A percentile compares a stretch with the other conserved stretches of the same genome.
These are phyloP conservation scores for Thalassiosira pacifica DNA, from an alignment of 352 stramenopile species.

Conservation along the genomic window DNA sequence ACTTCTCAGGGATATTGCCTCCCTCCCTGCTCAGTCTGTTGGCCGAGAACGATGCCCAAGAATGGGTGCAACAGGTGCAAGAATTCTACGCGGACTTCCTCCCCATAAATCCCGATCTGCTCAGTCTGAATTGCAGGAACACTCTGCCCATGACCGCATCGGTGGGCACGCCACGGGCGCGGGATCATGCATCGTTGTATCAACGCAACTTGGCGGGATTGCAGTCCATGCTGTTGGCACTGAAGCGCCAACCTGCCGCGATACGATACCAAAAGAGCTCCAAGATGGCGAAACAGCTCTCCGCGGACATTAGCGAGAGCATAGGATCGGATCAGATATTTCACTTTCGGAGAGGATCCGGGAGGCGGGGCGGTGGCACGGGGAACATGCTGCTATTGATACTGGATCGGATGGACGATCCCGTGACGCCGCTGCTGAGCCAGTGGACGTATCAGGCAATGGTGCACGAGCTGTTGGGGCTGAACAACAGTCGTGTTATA, in stretches of 20 bases:
- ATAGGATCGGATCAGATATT: slow-evolving; percentile 98
- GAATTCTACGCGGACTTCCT: slow-evolving; percentile 99
- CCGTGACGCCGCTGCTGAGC: slow-evolving; percentile 97
- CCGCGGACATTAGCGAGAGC: slow-evolving; percentile 92
- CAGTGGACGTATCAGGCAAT: slow-evolving; percentile 99
- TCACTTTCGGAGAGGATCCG: slow-evolving; percentile 90
- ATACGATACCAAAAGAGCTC: slow-evolving; percentile 96
- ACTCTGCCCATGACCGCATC: slow-evolving; percentile 84
- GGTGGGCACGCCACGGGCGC: slow-evolving; percentile 70
- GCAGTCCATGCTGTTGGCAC: slow-evolving; percentile 93
- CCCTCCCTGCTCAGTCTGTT: slow-evolving; percentile 93
- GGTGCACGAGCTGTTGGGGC: slow-evolving; percentile 98
- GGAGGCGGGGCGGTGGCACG: slow-evolving; percentile 20
- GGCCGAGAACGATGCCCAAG: slow-evolving; percentile 94
- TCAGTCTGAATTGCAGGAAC: slow-evolving; percentile 94
- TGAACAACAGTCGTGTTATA: slow-evolving; percentile 98
- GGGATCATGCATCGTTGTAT: slow-evolving; percentile 88
- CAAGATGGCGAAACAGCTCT: slow-evolving; percentile 93
- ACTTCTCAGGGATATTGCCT: slow-evolving; percentile 97
- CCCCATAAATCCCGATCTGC: slow-evolving; percentile 97
- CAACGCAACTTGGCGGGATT: slow-evolving; percentile 94
- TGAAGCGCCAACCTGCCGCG: slow-evolving; percentile 94
- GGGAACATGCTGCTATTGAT: slow-evolving; percentile 91
- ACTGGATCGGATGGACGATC: slow-evolving; percentile 98
- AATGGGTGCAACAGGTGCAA: slow-evolving; percentile 95